These are phyloP conservation scores for Rhizophora apiculata DNA, from an alignment of 345 rosid genomes.

Conservation along the genomic window DNA sequence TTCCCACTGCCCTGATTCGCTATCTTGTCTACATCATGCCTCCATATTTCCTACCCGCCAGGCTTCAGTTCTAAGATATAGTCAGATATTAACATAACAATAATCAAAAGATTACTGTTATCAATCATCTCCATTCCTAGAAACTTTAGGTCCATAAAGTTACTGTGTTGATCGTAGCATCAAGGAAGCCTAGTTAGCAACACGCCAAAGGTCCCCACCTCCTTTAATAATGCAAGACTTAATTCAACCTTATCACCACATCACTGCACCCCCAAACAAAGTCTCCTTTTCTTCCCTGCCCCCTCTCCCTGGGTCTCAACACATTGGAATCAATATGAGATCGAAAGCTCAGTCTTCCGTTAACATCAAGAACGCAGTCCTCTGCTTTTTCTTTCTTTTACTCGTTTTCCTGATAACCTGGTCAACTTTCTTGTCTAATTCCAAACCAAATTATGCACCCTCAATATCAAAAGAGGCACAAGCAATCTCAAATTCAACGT, in stretches of 20 bases:
- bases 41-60: neutral
- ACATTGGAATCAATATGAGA: slow-evolving; percentile 15
- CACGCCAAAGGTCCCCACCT: neutral
- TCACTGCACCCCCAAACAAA: neutral
- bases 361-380: slow-evolving; percentile 38
- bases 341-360: slow-evolving; percentile 32
- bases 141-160: neutral
- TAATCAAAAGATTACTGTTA: neutral
- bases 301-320: neutral
- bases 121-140: neutral
- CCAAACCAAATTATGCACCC: slow-evolving; percentile 19
- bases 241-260: neutral
- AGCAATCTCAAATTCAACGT: slow-evolving; percentile 12
- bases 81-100: neutral
- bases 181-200: neutral
- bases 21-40: slow-evolving; percentile 20
- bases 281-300: neutral
- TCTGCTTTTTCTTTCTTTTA: slow-evolving; percentile 37
- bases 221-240: neutral
- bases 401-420: slow-evolving; percentile 41
- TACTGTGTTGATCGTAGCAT: no score
- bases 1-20: slow-evolving; percentile 1
- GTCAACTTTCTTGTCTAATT: slow-evolving; percentile 38
- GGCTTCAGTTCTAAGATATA: slow-evolving; percentile 13
- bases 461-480: neutral